Conservation (phyloP, 176 grass and related monocot genomes). For the Triticum aestivum region DNA sequence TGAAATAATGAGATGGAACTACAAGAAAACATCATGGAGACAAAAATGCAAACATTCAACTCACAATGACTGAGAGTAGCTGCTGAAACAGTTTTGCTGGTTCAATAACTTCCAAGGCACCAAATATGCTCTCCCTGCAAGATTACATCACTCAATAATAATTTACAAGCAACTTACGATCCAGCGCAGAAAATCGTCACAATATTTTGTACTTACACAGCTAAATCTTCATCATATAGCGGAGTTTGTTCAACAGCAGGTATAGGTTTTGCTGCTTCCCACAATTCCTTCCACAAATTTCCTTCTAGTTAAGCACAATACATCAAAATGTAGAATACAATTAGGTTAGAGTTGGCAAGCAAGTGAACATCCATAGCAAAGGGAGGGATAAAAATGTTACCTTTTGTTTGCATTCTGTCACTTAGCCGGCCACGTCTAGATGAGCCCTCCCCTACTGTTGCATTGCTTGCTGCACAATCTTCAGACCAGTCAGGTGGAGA, state of each 20-base stretch:
- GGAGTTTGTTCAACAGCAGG: constrained; percentile 88
- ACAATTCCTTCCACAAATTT: constrained; percentile 97
- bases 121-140: constrained; percentile 89
- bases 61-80: constrained; percentile 69
- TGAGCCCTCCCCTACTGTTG: constrained; percentile 66
- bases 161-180: constrained; percentile 7
- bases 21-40: background rate
- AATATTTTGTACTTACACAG: constrained; percentile 69
- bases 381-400: constrained; percentile 30
- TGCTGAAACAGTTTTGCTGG: constrained; percentile 85
- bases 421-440: constrained; percentile 81
- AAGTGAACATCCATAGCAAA: background rate
- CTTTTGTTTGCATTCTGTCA: constrained; percentile 93
- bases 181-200: constrained; percentile 6
- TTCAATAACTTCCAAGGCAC: constrained; percentile 66
- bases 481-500: constrained; percentile 96
- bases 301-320: constrained; percentile 46
- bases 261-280: constrained; percentile 83
- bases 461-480: constrained; percentile 40
- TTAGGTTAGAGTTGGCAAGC: background rate
- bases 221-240: constrained; percentile 98
- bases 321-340: constrained; percentile 28
- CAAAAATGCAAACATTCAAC: constrained; percentile 19
- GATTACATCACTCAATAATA: constrained; percentile 11
- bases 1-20: constrained; percentile 12